Evolutionary conservation across 75 land plant genomes (phyloP), one percentile per base, ranked within the genome.

Genomic region (Sequoiadendron giganteum): DNA sequence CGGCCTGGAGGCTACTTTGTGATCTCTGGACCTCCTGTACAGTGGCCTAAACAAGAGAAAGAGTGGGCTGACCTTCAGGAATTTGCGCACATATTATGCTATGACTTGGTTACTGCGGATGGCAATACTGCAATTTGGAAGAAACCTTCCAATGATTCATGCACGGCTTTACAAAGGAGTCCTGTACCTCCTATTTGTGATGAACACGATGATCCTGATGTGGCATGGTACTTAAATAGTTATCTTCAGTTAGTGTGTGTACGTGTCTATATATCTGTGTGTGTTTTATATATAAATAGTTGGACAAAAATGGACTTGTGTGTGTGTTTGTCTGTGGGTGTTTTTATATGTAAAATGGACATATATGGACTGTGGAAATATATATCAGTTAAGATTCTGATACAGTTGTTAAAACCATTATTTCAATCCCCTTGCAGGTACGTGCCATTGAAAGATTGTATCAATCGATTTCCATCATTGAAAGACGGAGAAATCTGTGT

Each of bases 21-120:
- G 13, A 89, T 97, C 34, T 97, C 99, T 88, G 99, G 99, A 32
- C 99, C 99, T 58, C 99, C 99, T 73, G 98, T 97, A 38, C 92
- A 90, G 78, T 96, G 95, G 95, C 85, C 90, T 83, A 94, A 94
- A 52, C 95, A 95, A 89, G 99, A 97, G 45, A 94, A 92, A 38
- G 98, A 97, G 89, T 97, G 98, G 95, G 93, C 91, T 39, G 94
- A 93, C 80, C 93, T 97, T 42, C 96, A 96, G 92, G 90, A 88
- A 43, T 88, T 96, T 30, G 94, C 94, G 21, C 94, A 86, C 40
- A 86, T 89, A 32, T 91, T 97, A 90, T 97, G 99, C 87, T 97
- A 96, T 86, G 91, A 94, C 85, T 38, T 92, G 77, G 92, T 96
- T 87, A 91, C 87, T 21, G 94, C 93, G 19, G 95, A 94, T 87